A percentile compares a stretch with the other conserved stretches of the same genome.
Conservation (phyloP, 2,329 filamentous ascomycete species). For the Botryotinia calthae region DNA sequence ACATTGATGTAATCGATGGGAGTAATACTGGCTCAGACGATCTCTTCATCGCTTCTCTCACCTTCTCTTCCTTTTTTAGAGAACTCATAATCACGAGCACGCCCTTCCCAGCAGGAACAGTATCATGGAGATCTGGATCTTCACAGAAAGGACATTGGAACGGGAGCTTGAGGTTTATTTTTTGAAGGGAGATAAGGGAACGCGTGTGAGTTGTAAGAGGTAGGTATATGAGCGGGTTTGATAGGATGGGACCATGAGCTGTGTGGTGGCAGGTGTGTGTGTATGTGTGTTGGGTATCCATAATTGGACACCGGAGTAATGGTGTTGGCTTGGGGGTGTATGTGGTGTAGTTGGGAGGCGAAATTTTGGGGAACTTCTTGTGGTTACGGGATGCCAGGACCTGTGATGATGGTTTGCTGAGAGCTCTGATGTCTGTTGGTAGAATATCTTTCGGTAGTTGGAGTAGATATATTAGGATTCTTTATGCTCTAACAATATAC, state of each 20-base stretch:
- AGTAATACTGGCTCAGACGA: too few relatives aligned
- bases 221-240: neutral
- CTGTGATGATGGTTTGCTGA: neutral
- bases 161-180: slow-evolving; percentile 13
- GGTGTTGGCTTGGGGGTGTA: neutral
- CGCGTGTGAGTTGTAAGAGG: neutral
- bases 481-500: neutral
- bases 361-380: accelerated
- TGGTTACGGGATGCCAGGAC: neutral
- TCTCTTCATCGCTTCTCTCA: neutral
- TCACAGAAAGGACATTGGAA: slow-evolving; percentile 29
- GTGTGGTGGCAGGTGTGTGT: slow-evolving; percentile 26
- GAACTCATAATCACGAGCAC: slow-evolving; percentile 21
- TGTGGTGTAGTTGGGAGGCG: neutral
- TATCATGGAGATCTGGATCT: neutral
- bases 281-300: slow-evolving; percentile 27
- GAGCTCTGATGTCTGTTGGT: neutral
- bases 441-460: neutral
- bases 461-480: neutral
- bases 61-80: neutral
- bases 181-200: neutral
- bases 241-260: slow-evolving; percentile 22
- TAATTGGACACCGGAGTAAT: neutral
- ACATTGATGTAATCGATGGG: neutral
- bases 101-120: slow-evolving; percentile 17